phyloP scores from a whole-genome alignment of 306 rosid species.

The Inga leiocalycina region DNA sequence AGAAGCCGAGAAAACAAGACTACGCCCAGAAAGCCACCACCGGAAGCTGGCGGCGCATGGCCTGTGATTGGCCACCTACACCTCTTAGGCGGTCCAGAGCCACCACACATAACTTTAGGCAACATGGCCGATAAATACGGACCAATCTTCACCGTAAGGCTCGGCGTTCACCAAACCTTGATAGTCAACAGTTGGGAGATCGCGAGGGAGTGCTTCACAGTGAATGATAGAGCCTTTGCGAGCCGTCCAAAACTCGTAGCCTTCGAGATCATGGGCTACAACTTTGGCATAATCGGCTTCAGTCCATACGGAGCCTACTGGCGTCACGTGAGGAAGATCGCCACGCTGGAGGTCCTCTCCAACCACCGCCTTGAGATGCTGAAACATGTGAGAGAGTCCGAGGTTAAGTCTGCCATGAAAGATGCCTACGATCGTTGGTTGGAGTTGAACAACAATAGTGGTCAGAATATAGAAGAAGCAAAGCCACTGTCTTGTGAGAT shows the following conservation, averaged over 20 bases:
- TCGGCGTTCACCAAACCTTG: not conserved
- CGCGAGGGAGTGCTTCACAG: constrained; percentile 20
- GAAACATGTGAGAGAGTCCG: constrained; percentile 25
- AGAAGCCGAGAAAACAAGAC: not conserved
- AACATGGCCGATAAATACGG: constrained; percentile 23
- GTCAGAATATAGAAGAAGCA: not conserved
- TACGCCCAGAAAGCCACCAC: not conserved
- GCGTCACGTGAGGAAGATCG: constrained; percentile 47
- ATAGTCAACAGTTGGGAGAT: constrained; percentile 30
- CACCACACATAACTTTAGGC: not conserved
- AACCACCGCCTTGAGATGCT: constrained; percentile 25
- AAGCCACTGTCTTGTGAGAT: constrained; percentile 20
- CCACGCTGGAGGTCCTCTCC: constrained; percentile 31
- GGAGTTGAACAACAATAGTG: not conserved
- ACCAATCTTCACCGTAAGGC: constrained; percentile 10
- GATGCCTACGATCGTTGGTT: constrained; percentile 3
- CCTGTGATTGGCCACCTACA: not conserved
- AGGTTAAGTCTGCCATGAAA: constrained; percentile 24
- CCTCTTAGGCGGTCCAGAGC: not conserved
- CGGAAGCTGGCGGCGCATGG: not conserved
- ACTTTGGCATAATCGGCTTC: constrained; percentile 27
- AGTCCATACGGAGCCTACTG: constrained; percentile 43
- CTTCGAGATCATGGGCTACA: constrained; percentile 24
- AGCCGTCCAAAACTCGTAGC: constrained; percentile 8
- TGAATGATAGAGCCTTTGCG: constrained; percentile 2